Percentiles rank a stretch among this genome's conserved stretches.
phyloP scores from a whole-genome alignment of 2,329 filamentous ascomycete species.

The Alternaria ventricosa region DNA sequence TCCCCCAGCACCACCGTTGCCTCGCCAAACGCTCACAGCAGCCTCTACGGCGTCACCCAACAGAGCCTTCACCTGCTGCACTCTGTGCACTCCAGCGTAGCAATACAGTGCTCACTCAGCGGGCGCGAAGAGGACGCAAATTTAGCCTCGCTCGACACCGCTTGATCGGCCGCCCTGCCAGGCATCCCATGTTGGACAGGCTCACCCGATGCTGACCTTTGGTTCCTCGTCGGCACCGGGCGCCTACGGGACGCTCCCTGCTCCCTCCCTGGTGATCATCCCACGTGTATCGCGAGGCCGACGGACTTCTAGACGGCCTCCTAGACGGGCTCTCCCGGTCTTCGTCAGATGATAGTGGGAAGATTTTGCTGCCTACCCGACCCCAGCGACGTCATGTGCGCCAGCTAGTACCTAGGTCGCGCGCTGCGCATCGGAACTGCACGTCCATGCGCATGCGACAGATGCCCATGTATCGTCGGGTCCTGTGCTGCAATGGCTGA shows the following conservation, averaged over 20 bases:
- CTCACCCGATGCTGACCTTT: not conserved
- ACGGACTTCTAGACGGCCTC: not conserved
- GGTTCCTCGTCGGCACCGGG: slow-evolving; percentile 11
- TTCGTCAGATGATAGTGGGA: slow-evolving; percentile 23
- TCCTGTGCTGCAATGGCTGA: not conserved
- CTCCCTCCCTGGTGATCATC: slow-evolving; percentile 20
- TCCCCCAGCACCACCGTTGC: slow-evolving; percentile 16
- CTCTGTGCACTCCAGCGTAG: slow-evolving; percentile 8
- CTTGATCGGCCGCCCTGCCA: slow-evolving; percentile 14
- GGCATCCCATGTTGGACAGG: slow-evolving; percentile 10
- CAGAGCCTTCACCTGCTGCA: slow-evolving; percentile 14
- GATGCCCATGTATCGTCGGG: slow-evolving; percentile 1
- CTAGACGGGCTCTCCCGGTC: slow-evolving; percentile 19
- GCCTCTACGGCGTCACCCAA: slow-evolving; percentile 8
- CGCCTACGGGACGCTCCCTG: slow-evolving; percentile 22
- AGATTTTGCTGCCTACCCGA: slow-evolving; percentile 4
- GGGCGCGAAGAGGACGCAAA: not conserved
- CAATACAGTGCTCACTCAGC: slow-evolving; percentile 10
- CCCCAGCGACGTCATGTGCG: slow-evolving; percentile 22
- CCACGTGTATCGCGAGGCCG: slow-evolving; percentile 19
- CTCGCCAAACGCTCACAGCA: slow-evolving; percentile 29
- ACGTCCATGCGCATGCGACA: not conserved
- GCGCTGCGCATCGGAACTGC: slow-evolving; percentile 11
- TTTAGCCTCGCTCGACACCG: slow-evolving; percentile 11
- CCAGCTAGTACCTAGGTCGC: not conserved